A percentile compares a stretch with the other conserved stretches of the same genome.
Evolutionary conservation across 805 yeast genomes (phyloP).

Genomic region (Debaryomyces maramus): DNA sequence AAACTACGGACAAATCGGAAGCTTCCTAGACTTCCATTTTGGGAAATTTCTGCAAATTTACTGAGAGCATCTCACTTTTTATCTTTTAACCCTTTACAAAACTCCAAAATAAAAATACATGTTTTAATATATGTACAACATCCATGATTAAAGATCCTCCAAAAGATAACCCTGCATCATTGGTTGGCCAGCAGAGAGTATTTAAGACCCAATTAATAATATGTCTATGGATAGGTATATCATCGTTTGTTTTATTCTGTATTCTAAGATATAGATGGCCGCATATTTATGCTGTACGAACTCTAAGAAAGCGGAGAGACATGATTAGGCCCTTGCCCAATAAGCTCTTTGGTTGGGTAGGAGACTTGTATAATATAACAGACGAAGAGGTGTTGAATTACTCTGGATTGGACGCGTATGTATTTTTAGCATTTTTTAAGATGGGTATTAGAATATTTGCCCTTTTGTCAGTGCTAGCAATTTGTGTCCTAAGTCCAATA

Average conservation of each 20-base stretch:
- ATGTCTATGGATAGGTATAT: slow-evolving; percentile 47
- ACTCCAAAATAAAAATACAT: too few species aligned
- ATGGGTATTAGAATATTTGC: slow-evolving; percentile 75
- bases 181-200: slow-evolving; percentile 47
- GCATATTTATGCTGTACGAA: slow-evolving; percentile 55
- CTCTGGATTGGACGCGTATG: slow-evolving; percentile 91
- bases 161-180: slow-evolving; percentile 9
- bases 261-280: slow-evolving; percentile 54
- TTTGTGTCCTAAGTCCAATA: slow-evolving; percentile 37
- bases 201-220: slow-evolving; percentile 55
- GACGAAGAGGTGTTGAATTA: slow-evolving; percentile 80
- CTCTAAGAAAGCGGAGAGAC: slow-evolving; percentile 44
- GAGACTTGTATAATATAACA: slow-evolving; percentile 56
- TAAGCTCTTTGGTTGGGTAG: slow-evolving; percentile 73
- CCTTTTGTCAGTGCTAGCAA: slow-evolving; percentile 61
- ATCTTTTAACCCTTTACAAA: too few species aligned
- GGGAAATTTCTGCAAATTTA: not conserved
- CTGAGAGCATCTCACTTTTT: too few species aligned
- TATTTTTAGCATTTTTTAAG: slow-evolving; percentile 40
- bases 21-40: not conserved
- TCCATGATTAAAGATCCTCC: slow-evolving; percentile 7
- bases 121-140: not conserved
- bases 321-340: slow-evolving; percentile 45
- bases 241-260: slow-evolving; percentile 51
- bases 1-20: too few species aligned